A percentile compares a stretch with the other conserved stretches of the same genome.
These are phyloP conservation scores for Suhomyces wounanorum DNA, from an alignment of 1,139 yeast species.

Conservation along the genomic window DNA sequence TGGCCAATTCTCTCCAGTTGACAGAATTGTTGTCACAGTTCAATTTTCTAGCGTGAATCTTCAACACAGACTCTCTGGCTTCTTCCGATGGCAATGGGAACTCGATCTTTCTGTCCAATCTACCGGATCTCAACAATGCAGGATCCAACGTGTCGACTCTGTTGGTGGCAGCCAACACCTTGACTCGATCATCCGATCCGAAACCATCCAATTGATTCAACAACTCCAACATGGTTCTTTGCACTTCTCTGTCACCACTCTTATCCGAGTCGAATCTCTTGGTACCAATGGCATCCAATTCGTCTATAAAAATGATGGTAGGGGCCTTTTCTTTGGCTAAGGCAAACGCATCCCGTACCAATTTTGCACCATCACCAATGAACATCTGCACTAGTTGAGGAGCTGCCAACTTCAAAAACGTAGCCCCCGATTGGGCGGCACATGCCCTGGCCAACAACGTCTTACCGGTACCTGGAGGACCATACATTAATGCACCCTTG, in stretches of 20 bases:
- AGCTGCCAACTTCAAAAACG: slow-evolving; percentile 93
- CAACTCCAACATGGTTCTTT: slow-evolving; percentile 97
- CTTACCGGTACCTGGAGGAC: slow-evolving; percentile 99
- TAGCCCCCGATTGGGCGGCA: slow-evolving; percentile 99
- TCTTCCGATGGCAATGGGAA: slow-evolving; percentile 97
- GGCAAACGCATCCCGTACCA: slow-evolving; percentile 98
- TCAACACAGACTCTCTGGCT: slow-evolving; percentile 93
- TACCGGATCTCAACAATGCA: slow-evolving; percentile 93
- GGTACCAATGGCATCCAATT: slow-evolving; percentile 97
- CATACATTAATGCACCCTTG: slow-evolving; percentile 98
- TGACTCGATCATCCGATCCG: slow-evolving; percentile 96
- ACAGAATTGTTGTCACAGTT: slow-evolving; percentile 83
- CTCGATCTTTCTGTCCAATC: slow-evolving; percentile 96
- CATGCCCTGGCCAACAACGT: slow-evolving; percentile 96
- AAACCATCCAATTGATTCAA: slow-evolving; percentile 97
- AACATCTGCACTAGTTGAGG: slow-evolving; percentile 99
- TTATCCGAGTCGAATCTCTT: slow-evolving; percentile 97
- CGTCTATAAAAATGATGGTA: slow-evolving; percentile 95
- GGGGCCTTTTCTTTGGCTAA: slow-evolving; percentile 98
- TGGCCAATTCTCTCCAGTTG: slow-evolving; percentile 97
- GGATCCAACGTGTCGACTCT: slow-evolving; percentile 98
- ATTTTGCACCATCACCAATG: slow-evolving; percentile 98
- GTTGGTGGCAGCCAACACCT: slow-evolving; percentile 96
- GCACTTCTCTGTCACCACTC: slow-evolving; percentile 98
- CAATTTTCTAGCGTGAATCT: slow-evolving; percentile 96